Evolutionary conservation across 257 asterid species (phyloP).

Genomic region (Gentiana straminea): DNA sequence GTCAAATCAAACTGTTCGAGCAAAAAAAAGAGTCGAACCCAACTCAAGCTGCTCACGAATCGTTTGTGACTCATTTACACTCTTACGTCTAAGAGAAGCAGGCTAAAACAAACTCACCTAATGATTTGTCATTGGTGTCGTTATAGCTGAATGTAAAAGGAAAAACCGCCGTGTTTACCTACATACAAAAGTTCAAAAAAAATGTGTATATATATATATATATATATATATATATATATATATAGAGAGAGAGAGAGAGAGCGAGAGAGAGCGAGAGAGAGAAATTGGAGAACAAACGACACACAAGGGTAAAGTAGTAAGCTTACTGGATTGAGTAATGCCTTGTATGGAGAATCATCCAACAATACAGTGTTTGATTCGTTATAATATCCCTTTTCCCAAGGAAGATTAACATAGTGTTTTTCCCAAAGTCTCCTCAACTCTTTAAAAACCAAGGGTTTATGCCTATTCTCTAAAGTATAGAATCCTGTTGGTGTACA

Average conservation of each 20-base stretch:
- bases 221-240: too few relatives aligned
- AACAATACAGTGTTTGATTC: conserved; percentile 73
- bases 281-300: conserved; percentile 1
- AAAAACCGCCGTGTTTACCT: conserved; percentile 71
- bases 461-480: conserved; percentile 59
- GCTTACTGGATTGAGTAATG: conserved; percentile 88
- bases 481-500: conserved; percentile 55
- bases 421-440: conserved; percentile 66
- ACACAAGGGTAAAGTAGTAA: conserved; percentile 3
- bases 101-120: conserved; percentile 31
- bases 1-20: too few relatives aligned
- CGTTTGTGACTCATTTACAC: too few relatives aligned
- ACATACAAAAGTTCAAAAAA: conserved; percentile 6
- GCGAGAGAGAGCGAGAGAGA: not conserved
- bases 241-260: not conserved
- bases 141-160: conserved; percentile 43
- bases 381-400: conserved; percentile 72
- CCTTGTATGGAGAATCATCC: conserved; percentile 98
- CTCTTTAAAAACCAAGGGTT: conserved; percentile 86
- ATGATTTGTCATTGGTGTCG: conserved; percentile 41
- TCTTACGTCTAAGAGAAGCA: not conserved
- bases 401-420: conserved; percentile 40
- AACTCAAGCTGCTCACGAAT: too few relatives aligned
- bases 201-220: not conserved
- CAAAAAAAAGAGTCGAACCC: too few relatives aligned